phyloP scores from a whole-genome alignment of 805 yeast species.

The Sugiyamaella valdiviana region DNA sequence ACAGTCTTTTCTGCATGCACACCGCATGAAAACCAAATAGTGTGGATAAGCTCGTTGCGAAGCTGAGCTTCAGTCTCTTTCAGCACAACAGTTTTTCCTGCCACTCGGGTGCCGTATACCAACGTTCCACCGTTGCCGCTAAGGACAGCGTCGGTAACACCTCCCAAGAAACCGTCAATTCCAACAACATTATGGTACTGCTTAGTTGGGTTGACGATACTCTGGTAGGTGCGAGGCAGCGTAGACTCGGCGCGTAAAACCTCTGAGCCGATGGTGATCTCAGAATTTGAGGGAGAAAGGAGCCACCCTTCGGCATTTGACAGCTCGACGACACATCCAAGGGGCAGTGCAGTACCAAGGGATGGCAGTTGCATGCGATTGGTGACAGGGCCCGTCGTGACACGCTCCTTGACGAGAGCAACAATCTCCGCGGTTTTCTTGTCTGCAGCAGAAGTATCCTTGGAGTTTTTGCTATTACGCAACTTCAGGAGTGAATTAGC shows the following conservation, averaged over 20 bases:
- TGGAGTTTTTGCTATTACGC: conserved; percentile 11
- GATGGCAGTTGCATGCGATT: conserved; percentile 48
- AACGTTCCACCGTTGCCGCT: conserved; percentile 51
- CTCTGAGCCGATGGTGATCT: conserved; percentile 12
- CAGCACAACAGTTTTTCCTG: conserved; percentile 67
- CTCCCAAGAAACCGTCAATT: conserved; percentile 40
- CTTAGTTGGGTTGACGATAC: neutral
- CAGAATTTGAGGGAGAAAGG: conserved; percentile 3
- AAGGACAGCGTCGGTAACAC: conserved; percentile 37
- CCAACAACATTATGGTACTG: conserved; percentile 45
- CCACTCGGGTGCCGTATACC: conserved; percentile 68
- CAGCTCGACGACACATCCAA: conserved; percentile 55
- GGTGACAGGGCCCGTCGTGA: conserved; percentile 33
- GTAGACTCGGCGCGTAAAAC: conserved; percentile 40
- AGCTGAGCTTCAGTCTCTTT: conserved; percentile 38
- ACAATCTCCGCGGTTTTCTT: conserved; percentile 13
- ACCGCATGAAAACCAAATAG: conserved; percentile 50
- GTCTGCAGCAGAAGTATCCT: conserved; percentile 18
- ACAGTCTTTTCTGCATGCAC: conserved; percentile 47
- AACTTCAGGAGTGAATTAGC: conserved; percentile 14
- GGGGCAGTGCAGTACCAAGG: conserved; percentile 41
- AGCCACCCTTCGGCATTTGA: conserved; percentile 43
- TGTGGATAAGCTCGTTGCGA: conserved; percentile 37
- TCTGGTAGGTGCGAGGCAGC: neutral
- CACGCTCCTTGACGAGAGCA: neutral